A percentile compares a stretch with the other conserved stretches of the same genome.
Conservation (phyloP, 1,284 basidiomycete species). For the Moniliophthora roreri region DNA sequence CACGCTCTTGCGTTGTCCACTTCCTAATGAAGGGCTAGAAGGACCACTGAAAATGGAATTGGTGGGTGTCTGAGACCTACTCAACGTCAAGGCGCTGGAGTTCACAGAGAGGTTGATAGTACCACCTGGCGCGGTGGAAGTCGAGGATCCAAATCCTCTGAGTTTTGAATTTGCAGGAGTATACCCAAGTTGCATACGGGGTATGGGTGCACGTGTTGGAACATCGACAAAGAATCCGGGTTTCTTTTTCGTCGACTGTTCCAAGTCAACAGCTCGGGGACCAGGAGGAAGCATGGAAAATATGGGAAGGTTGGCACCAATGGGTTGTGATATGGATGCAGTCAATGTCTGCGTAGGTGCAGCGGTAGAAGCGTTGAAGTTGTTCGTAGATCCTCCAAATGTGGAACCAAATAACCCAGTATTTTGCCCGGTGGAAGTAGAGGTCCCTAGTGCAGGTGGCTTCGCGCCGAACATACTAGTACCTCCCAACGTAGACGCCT, state of each 20-base stretch:
- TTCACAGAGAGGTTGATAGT: slow-evolving; percentile 46
- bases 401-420: slow-evolving; percentile 49
- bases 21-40: slow-evolving; percentile 71
- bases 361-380: slow-evolving; percentile 40
- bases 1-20: slow-evolving; percentile 78
- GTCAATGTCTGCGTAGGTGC: slow-evolving; percentile 57
- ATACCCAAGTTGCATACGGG: slow-evolving; percentile 59
- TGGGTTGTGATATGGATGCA: slow-evolving; percentile 89
- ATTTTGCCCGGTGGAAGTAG: slow-evolving; percentile 39
- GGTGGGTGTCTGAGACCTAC: slow-evolving; percentile 42
- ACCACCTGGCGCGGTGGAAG: slow-evolving; percentile 33
- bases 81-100: slow-evolving; percentile 50
- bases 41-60: slow-evolving; percentile 57
- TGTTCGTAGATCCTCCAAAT: slow-evolving; percentile 26
- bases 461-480: slow-evolving; percentile 46
- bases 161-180: slow-evolving; percentile 65
- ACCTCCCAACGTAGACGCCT: slow-evolving; percentile 21
- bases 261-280: slow-evolving; percentile 58
- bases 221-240: slow-evolving; percentile 68
- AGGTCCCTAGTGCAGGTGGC: slow-evolving; percentile 34
- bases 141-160: slow-evolving; percentile 64
- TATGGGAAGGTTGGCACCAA: slow-evolving; percentile 80
- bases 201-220: slow-evolving; percentile 63
- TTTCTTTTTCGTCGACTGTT: slow-evolving; percentile 70
- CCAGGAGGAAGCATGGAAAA: slow-evolving; percentile 74